Evolutionary conservation across 495 filamentous ascomycete species (phyloP).

Genomic region (Hypoxylon intermedium): DNA sequence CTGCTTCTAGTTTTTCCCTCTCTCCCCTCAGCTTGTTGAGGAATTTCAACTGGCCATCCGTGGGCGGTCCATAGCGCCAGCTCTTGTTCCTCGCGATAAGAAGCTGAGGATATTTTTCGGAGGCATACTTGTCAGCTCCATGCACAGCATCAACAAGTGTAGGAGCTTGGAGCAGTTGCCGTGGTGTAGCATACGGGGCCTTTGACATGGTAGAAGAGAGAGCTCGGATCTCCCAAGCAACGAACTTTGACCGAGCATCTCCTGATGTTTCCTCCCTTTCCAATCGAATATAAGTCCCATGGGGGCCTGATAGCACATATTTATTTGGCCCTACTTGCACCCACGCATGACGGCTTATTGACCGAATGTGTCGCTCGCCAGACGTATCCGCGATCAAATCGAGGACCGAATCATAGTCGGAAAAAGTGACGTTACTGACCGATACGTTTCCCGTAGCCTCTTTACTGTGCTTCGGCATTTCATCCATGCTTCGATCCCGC

Average conservation of each 20-base stretch:
- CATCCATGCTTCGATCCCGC: constrained; percentile 42
- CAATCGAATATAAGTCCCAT: constrained; percentile 68
- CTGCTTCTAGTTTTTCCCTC: constrained; percentile 59
- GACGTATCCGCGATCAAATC: constrained; percentile 86
- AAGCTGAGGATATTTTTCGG: constrained; percentile 62
- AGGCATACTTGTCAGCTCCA: constrained; percentile 82
- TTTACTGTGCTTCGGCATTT: not conserved
- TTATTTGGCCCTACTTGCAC: constrained; percentile 70
- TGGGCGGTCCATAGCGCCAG: constrained; percentile 75
- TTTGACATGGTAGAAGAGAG: constrained; percentile 49
- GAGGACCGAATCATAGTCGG: constrained; percentile 86
- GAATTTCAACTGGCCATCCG: constrained; percentile 70
- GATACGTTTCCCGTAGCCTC: not conserved
- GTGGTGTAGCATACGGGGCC: constrained; percentile 68
- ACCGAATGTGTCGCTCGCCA: constrained; percentile 77
- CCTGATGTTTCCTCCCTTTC: constrained; percentile 50
- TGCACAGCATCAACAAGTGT: constrained; percentile 76
- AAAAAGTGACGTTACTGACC: constrained; percentile 68
- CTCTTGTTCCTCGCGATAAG: constrained; percentile 63
- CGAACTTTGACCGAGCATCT: constrained; percentile 31
- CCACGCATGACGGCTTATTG: constrained; percentile 77
- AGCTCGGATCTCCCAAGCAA: constrained; percentile 48
- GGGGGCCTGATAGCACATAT: constrained; percentile 68
- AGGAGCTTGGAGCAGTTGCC: constrained; percentile 63
- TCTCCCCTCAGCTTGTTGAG: constrained; percentile 70